These are phyloP conservation scores for Triangularia verruculosa DNA, from an alignment of 2,329 filamentous ascomycete genomes.

Conservation along the genomic window DNA sequence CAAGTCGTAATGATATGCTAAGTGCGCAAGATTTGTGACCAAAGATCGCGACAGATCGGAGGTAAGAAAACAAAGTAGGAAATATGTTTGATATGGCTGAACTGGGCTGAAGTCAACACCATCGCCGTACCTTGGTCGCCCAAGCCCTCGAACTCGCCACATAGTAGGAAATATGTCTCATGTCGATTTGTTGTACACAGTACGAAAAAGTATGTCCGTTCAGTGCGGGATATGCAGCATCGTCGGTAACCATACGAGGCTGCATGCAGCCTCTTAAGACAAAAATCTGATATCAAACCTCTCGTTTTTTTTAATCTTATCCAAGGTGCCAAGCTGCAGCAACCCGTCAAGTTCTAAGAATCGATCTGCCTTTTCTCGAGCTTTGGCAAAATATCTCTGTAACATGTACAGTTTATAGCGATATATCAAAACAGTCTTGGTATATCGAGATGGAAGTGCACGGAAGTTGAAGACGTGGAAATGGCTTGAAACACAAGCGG, in stretches of 20 bases:
- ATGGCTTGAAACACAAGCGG: neutral
- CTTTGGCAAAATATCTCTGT: conserved; percentile 9
- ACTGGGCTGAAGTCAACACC: too few species aligned
- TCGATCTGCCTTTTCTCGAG: conserved; percentile 7
- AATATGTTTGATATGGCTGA: neutral
- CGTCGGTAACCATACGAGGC: neutral
- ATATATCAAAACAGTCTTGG: neutral
- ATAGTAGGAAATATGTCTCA: conserved; percentile 2
- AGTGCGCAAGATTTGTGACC: neutral
- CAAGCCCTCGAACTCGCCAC: too few species aligned
- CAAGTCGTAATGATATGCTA: neutral
- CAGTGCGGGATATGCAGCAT: neutral
- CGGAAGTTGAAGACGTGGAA: neutral
- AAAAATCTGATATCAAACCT: conserved; percentile 12
- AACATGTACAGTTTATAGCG: neutral
- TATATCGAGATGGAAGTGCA: neutral
- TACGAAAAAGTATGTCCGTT: neutral
- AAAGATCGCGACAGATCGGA: neutral
- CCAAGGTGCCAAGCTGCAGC: conserved; percentile 29
- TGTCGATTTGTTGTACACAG: neutral
- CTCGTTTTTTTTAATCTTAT: conserved; percentile 23
- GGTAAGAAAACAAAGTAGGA: conserved; percentile 1
- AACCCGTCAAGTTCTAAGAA: conserved; percentile 23
- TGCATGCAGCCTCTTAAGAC: neutral
- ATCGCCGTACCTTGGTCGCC: too few species aligned